Percentiles rank a stretch among this genome's conserved stretches.
phyloP scores from a whole-genome alignment of 1,284 basidiomycete species.

The Irpex rosettiformis region DNA sequence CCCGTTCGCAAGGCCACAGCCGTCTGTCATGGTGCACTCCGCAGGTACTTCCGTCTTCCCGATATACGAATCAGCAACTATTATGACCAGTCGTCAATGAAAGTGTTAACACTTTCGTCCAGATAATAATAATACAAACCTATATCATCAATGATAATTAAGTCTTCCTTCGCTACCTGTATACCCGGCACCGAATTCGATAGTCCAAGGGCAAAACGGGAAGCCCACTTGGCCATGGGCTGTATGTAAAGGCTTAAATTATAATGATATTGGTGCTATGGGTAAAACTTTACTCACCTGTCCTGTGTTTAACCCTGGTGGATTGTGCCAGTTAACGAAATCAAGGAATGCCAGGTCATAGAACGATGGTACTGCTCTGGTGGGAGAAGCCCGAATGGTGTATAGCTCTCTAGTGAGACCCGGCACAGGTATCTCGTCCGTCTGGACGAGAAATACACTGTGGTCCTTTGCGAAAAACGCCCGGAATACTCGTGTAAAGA shows the following conservation, averaged over 20 bases:
- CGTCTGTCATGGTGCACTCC: constrained; percentile 42
- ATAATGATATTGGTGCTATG: not conserved
- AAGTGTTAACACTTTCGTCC: not conserved
- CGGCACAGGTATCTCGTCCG: constrained; percentile 26
- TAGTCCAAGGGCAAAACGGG: constrained; percentile 15
- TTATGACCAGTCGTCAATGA: not conserved
- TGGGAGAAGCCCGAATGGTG: not conserved
- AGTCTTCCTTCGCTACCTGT: constrained; percentile 2
- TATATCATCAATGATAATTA: constrained; percentile 10
- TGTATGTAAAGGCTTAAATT: not conserved
- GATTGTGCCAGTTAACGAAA: constrained; percentile 16
- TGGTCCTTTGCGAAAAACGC: constrained; percentile 36
- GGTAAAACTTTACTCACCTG: constrained; percentile 9
- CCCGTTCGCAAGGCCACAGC: constrained; percentile 37
- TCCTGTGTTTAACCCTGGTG: constrained; percentile 6
- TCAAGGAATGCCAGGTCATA: constrained; percentile 3
- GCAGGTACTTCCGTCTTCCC: constrained; percentile 26
- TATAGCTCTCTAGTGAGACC: not conserved
- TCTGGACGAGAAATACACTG: constrained; percentile 34
- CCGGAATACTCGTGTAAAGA: constrained; percentile 34
- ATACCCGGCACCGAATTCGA: constrained; percentile 17
- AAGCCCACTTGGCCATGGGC: constrained; percentile 16
- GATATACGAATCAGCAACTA: constrained; percentile 19
- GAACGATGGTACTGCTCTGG: not conserved
- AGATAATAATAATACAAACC: constrained; percentile 2